Evolutionary conservation across 495 filamentous ascomycete genomes (phyloP).

Genomic region (Echria macrotheca): DNA sequence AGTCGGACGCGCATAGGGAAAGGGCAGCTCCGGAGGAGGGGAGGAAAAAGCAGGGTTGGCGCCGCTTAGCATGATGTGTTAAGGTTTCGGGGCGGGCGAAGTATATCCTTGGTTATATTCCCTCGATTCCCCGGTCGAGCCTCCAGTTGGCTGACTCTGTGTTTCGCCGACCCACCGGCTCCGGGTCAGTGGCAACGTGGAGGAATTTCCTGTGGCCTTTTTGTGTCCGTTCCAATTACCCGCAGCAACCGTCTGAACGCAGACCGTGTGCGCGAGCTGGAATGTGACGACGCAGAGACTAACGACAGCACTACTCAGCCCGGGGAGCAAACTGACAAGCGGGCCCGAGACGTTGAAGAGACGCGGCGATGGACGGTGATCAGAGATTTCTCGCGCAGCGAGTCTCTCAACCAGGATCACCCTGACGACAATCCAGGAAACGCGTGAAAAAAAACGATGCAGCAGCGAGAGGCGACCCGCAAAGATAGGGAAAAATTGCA

Average conservation of each 20-base stretch:
- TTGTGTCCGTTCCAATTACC: neutral
- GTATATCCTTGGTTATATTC: slow-evolving; percentile 9
- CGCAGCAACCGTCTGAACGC: neutral
- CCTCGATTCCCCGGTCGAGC: slow-evolving; percentile 7
- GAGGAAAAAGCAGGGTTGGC: slow-evolving; percentile 21
- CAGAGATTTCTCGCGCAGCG: neutral
- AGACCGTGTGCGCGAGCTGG: too few species aligned
- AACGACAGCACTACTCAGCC: neutral
- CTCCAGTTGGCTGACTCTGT: slow-evolving; percentile 10
- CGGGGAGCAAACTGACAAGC: neutral
- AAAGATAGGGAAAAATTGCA: neutral
- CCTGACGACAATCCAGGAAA: neutral
- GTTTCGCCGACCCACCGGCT: too few species aligned
- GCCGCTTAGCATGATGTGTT: slow-evolving; percentile 41
- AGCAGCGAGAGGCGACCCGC: neutral
- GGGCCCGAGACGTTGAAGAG: too few species aligned
- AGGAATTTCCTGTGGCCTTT: slow-evolving; percentile 5
- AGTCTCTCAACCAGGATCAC: neutral
- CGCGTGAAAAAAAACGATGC: neutral
- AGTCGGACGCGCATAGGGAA: slow-evolving; percentile 7
- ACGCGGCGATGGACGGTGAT: neutral
- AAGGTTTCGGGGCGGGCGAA: slow-evolving; percentile 31
- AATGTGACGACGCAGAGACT: neutral
- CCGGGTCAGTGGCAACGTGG: slow-evolving; percentile 5
- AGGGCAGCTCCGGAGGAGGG: slow-evolving; percentile 13